Conservation (phyloP, 1,284 basidiomycete genomes). For the Fistulinella cinereoalba region DNA sequence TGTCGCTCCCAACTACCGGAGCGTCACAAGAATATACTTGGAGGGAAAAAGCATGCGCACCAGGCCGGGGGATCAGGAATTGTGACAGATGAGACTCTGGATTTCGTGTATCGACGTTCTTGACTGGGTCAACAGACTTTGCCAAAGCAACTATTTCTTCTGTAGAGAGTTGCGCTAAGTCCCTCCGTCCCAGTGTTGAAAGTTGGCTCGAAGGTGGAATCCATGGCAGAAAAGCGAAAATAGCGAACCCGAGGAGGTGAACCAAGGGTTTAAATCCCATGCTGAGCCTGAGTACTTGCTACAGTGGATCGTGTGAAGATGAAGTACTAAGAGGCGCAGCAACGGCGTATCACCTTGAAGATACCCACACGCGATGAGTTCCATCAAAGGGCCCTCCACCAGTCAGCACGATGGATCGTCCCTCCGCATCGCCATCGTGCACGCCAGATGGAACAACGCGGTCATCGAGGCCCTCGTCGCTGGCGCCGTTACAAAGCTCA, state of each 20-base stretch:
- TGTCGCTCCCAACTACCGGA: conserved; percentile 62
- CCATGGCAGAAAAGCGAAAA: conserved; percentile 22
- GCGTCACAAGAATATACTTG: conserved; percentile 11
- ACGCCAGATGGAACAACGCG: conserved; percentile 88
- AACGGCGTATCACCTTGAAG: too few species aligned
- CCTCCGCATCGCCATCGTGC: conserved; percentile 86
- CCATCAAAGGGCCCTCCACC: conserved; percentile 76
- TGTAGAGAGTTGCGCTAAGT: conserved; percentile 48
- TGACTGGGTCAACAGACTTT: conserved; percentile 56
- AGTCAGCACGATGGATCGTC: conserved; percentile 72
- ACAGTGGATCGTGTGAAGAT: too few species aligned
- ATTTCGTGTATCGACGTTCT: conserved; percentile 61
- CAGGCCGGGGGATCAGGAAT: conserved; percentile 77
- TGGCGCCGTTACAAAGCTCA: conserved; percentile 76
- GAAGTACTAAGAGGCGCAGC: too few species aligned
- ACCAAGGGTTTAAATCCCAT: too few species aligned
- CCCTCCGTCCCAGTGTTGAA: conserved; percentile 38
- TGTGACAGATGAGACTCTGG: conserved; percentile 73
- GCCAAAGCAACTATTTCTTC: conserved; percentile 52
- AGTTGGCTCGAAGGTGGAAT: conserved; percentile 26
- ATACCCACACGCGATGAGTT: conserved; percentile 51
- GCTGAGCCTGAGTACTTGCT: too few species aligned
- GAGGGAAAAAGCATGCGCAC: conserved; percentile 43
- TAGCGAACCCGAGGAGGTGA: conserved; percentile 6
- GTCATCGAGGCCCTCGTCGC: conserved; percentile 83